Conservation (phyloP, 1,139 yeast species). For the Maudiozyma humilis region DNA sequence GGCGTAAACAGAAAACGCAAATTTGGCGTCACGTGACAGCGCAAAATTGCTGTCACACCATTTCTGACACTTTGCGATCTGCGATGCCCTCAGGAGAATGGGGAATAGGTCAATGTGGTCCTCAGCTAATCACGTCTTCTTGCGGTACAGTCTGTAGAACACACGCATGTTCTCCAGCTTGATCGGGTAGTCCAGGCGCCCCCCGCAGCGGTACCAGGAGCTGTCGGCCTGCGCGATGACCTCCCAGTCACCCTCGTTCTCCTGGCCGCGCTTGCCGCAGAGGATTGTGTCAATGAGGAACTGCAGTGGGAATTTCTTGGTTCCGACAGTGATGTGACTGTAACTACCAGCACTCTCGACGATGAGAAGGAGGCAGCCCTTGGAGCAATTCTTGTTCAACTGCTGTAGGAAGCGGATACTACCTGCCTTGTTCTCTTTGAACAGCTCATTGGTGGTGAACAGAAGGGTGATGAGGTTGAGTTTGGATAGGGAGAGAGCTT, state of each 20-base stretch:
- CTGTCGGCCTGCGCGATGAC: conserved; percentile 60
- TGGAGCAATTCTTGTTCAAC: conserved; percentile 40
- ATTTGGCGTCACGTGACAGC: not conserved
- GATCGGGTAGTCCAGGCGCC: conserved; percentile 53
- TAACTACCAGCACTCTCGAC: conserved; percentile 89
- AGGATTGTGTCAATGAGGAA: conserved; percentile 68
- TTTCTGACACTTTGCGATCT: not conserved
- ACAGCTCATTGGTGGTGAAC: conserved; percentile 82
- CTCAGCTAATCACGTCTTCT: conserved; percentile 29
- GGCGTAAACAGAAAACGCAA: not conserved
- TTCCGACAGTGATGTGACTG: conserved; percentile 69
- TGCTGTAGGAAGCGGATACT: conserved; percentile 54
- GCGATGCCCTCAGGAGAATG: too few species aligned
- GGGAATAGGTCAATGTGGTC: too few species aligned
- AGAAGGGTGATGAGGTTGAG: conserved; percentile 53
- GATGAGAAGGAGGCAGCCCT: conserved; percentile 55
- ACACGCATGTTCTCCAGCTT: conserved; percentile 83
- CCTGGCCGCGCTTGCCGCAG: conserved; percentile 45
- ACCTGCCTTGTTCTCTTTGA: conserved; percentile 55
- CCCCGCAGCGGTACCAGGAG: conserved; percentile 65
- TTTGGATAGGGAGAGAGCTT: conserved; percentile 21
- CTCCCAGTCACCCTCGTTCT: conserved; percentile 52
- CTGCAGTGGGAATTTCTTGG: conserved; percentile 72
- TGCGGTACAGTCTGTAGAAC: conserved; percentile 65
- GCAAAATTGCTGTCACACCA: too few species aligned